Evolutionary conservation across 495 filamentous ascomycete species (phyloP).

Genomic region (Hypoxylon crocopeplum): DNA sequence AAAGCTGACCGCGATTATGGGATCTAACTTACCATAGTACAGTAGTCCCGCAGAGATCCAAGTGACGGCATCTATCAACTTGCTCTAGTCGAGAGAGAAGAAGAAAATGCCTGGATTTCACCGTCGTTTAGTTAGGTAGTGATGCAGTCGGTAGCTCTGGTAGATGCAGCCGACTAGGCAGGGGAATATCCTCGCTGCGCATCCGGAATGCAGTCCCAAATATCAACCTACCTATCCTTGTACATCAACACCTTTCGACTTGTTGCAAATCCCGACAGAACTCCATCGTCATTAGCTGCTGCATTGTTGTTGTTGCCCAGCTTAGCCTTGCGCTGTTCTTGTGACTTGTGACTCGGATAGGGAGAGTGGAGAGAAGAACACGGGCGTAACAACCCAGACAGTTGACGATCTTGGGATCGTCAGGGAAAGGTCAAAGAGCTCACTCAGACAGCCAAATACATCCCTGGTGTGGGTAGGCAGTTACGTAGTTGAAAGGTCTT

Average conservation of each 20-base stretch:
- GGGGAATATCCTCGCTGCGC: conserved; percentile 31
- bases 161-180: conserved; percentile 14
- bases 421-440: conserved; percentile 9
- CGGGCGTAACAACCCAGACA: not conserved
- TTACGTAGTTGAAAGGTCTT: conserved; percentile 1
- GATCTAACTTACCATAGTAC: too few relatives aligned
- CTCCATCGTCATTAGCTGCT: conserved; percentile 7
- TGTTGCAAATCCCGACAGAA: conserved; percentile 21
- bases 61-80: conserved; percentile 7
- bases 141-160: conserved; percentile 25
- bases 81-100: not conserved
- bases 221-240: conserved; percentile 3
- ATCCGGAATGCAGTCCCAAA: conserved; percentile 35
- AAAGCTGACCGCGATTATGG: conserved; percentile 4
- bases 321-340: conserved; percentile 6
- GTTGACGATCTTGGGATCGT: conserved; percentile 11
- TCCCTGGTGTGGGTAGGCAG: conserved; percentile 5
- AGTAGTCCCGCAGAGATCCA: conserved; percentile 5
- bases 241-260: not conserved
- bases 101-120: conserved; percentile 8
- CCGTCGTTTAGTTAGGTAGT: conserved; percentile 27
- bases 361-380: too few relatives aligned
- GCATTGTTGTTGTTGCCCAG: not conserved
- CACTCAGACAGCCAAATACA: conserved; percentile 2
- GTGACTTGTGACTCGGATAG: conserved; percentile 2